Conservation (phyloP, 2,329 filamentous ascomycete species). For the Sphaerulina musiva region DNA sequence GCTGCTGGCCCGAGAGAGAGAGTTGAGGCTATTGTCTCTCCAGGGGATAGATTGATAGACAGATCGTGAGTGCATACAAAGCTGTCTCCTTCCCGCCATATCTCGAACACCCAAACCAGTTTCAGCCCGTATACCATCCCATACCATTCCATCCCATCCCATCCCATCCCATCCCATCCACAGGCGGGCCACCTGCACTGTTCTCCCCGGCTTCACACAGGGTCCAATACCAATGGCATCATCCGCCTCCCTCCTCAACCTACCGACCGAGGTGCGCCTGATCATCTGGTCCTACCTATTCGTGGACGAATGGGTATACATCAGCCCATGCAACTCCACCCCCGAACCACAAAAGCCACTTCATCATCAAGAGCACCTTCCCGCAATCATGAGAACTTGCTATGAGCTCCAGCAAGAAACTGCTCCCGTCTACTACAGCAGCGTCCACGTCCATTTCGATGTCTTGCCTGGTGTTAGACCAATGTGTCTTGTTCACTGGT, state of each 20-base stretch:
- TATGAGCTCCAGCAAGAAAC: slow-evolving; percentile 14
- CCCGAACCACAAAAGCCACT: background rate
- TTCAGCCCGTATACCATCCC: too few relatives aligned
- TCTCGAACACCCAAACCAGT: background rate
- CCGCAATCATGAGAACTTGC: slow-evolving; percentile 15
- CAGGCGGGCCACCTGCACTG: too few relatives aligned
- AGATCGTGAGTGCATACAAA: background rate
- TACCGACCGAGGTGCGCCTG: slow-evolving; percentile 17
- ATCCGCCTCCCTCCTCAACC: slow-evolving; percentile 7
- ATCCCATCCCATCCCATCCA: too few relatives aligned
- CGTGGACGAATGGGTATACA: slow-evolving; percentile 11
- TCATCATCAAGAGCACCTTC: background rate
- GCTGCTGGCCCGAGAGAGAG: too few relatives aligned
- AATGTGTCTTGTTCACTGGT: slow-evolving; percentile 10
- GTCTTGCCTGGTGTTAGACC: slow-evolving; percentile 1
- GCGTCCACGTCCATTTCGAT: slow-evolving; percentile 15
- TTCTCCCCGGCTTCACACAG: background rate
- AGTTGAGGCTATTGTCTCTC: background rate
- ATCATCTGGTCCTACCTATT: slow-evolving; percentile 17
- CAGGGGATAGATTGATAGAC: background rate
- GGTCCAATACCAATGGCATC: background rate
- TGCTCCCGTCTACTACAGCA: slow-evolving; percentile 15
- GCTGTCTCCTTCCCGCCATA: background rate
- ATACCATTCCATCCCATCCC: too few relatives aligned
- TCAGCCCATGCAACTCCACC: slow-evolving; percentile 6